Conservation (phyloP, 495 filamentous ascomycete species). For the Hypoxylon trugodes region DNA sequence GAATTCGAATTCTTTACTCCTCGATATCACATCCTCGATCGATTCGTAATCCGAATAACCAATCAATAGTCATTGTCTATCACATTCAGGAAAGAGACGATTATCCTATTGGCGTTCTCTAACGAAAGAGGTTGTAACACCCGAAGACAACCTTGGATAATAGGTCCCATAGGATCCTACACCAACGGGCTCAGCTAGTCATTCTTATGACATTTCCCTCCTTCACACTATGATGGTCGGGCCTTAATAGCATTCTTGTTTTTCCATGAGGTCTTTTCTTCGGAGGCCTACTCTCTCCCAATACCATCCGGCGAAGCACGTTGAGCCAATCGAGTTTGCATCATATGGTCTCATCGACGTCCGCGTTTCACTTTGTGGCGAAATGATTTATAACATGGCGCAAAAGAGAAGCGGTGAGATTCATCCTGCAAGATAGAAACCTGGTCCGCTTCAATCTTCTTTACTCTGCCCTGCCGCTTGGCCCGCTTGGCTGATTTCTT, state of each 20-base stretch:
- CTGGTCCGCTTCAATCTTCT: neutral
- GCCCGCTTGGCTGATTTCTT: slow-evolving; percentile 13
- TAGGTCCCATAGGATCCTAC: neutral
- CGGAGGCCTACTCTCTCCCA: neutral
- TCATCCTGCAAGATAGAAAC: neutral
- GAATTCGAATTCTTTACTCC: too few relatives aligned
- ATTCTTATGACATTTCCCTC: slow-evolving; percentile 7
- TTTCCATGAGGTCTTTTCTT: neutral
- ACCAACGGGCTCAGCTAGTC: slow-evolving; percentile 5
- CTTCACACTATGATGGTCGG: neutral
- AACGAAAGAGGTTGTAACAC: neutral
- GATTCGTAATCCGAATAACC: too few relatives aligned
- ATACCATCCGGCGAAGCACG: neutral
- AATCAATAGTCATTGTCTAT: too few relatives aligned
- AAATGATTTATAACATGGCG: slow-evolving; percentile 15
- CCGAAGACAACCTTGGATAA: neutral
- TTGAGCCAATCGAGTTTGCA: neutral
- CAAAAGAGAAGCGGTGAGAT: slow-evolving; percentile 22
- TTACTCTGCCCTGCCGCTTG: slow-evolving; percentile 1
- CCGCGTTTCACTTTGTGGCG: neutral
- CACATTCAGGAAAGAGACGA: too few relatives aligned
- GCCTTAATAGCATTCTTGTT: neutral
- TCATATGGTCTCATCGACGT: neutral
- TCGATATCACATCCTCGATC: too few relatives aligned
- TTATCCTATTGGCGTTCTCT: neutral